Evolutionary conservation across 202 grass and related monocot genomes (phyloP), one percentile per base, ranked within the genome.

Genomic region (Cymbopogon flexuosus): DNA sequence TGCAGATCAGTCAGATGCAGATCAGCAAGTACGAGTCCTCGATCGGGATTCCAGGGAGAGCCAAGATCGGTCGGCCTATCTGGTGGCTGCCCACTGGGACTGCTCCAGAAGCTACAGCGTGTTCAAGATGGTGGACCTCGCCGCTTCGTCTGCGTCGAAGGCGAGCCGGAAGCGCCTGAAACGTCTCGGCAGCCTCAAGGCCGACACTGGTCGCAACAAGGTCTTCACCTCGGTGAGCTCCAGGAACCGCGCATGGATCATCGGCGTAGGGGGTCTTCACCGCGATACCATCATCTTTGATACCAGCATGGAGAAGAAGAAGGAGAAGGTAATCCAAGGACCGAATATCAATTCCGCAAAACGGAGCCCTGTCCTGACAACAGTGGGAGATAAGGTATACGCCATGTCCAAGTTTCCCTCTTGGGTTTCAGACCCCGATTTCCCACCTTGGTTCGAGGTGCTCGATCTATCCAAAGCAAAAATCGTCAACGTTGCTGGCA

Each of bases 381-480:
- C 49, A 10, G 51, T 74, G 30, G 71, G 72, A 33, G n/a, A 39
- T 30, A 57, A 24, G 47, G 49, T 80, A 12, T 69, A 24, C 2
- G 72, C 77, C 2, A 15, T 80, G 34, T 57, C 6, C 23, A 19
- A 1, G 0, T 6, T 0, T 3, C 35, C 13, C 10, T 18, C 10
- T 9, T 80, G 51, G 34, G 3, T 6, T 0, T 7, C 0, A 0
- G 3, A 80, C 6, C 21, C 21, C 0, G 3, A 70, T 14, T 60
- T 70, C 51, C 35, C 27, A 4, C 78, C 65, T 8, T 72, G 79
- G 66, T 81, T 81, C 16, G 79, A 81, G 66, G 66, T 62, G 0
- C 79, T 81, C 12, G 79, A 81, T 43, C 79, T 71, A 0, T 66
- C 61, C 29, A 6, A 54, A 19, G 41, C 62, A 29, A 52, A 1